These are phyloP conservation scores for Anthracocystis setariae DNA, from an alignment of 1,284 basidiomycete species.

Conservation along the genomic window DNA sequence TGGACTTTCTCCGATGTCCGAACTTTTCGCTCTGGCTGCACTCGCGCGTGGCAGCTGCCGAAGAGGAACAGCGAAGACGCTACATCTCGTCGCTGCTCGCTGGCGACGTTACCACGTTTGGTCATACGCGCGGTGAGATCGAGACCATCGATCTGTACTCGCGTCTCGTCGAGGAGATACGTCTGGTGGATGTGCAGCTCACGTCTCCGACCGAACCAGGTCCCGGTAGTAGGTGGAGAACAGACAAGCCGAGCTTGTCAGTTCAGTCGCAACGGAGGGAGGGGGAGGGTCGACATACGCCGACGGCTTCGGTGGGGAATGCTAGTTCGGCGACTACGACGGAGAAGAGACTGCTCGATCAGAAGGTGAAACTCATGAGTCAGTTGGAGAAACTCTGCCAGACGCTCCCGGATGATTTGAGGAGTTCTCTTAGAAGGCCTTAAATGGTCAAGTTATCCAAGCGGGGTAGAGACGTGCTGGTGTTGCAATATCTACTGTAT, in stretches of 20 bases:
- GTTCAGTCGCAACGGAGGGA: not conserved
- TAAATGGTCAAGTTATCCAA: conserved; percentile 4
- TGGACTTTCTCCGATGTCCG: conserved; percentile 61
- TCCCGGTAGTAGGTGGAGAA: conserved; percentile 55
- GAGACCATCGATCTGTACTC: conserved; percentile 61
- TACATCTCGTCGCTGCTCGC: conserved; percentile 52
- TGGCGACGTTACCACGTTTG: conserved; percentile 59
- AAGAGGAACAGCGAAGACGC: conserved; percentile 60
- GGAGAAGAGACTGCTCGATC: conserved; percentile 42
- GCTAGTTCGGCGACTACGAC: conserved; percentile 15
- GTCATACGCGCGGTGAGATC: conserved; percentile 48
- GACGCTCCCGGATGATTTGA: conserved; percentile 55
- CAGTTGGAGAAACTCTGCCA: conserved; percentile 50
- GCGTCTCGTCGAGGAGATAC: conserved; percentile 56
- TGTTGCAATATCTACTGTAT: too few species aligned
- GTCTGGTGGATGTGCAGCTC: conserved; percentile 47
- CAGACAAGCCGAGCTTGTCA: conserved; percentile 12
- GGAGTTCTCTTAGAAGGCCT: conserved; percentile 27
- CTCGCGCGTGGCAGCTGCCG: conserved; percentile 49
- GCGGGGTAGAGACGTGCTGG: too few species aligned
- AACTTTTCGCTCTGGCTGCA: conserved; percentile 66
- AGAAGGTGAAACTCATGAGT: conserved; percentile 34
- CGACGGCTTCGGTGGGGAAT: conserved; percentile 5
- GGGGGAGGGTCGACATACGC: conserved; percentile 13
- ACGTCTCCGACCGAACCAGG: conserved; percentile 43